Conservation (phyloP, 2,329 filamentous ascomycete species). For the Phyllosticta paracitricarpa region DNA sequence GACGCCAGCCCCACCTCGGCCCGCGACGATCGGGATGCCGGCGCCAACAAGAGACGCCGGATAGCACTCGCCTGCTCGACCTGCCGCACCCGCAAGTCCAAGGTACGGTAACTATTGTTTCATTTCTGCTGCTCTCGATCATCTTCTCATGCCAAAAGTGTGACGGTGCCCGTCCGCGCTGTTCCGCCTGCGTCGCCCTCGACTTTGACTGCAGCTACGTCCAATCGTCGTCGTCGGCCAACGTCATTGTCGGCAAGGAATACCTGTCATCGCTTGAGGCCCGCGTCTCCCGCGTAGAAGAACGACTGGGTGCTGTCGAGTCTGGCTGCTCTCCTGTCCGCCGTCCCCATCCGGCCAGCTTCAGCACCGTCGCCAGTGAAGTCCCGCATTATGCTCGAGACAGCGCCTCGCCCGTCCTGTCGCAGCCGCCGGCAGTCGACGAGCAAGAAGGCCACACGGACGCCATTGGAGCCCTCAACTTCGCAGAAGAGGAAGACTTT, state of each 20-base stretch:
- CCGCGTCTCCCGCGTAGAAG: neutral
- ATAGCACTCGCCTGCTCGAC: constrained; percentile 31
- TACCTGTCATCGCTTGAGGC: constrained; percentile 11
- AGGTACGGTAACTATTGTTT: constrained; percentile 14
- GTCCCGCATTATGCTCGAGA: constrained; percentile 8
- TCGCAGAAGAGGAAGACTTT: constrained; percentile 28
- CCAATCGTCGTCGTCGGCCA: constrained; percentile 25
- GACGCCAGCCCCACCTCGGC: neutral
- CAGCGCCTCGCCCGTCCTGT: neutral
- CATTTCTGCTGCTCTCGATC: neutral
- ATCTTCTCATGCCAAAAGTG: constrained; percentile 21
- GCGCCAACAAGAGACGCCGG: constrained; percentile 24
- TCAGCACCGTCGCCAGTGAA: neutral
- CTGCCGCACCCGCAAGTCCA: constrained; percentile 28
- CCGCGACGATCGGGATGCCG: neutral
- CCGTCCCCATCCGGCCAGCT: neutral
- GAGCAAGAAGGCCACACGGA: constrained; percentile 22
- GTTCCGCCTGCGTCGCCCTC: constrained; percentile 32
- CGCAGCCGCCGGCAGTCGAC: neutral
- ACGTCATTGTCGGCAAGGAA: constrained; percentile 33
- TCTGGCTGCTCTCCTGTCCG: constrained; percentile 6
- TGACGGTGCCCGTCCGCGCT: constrained; percentile 34
- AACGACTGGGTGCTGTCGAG: neutral
- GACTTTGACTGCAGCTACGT: constrained; percentile 37
- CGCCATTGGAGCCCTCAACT: constrained; percentile 27